Evolutionary conservation across 106 monocot genomes (phyloP), one percentile per base, ranked within the genome.

Genomic region (Allium sativum): DNA sequence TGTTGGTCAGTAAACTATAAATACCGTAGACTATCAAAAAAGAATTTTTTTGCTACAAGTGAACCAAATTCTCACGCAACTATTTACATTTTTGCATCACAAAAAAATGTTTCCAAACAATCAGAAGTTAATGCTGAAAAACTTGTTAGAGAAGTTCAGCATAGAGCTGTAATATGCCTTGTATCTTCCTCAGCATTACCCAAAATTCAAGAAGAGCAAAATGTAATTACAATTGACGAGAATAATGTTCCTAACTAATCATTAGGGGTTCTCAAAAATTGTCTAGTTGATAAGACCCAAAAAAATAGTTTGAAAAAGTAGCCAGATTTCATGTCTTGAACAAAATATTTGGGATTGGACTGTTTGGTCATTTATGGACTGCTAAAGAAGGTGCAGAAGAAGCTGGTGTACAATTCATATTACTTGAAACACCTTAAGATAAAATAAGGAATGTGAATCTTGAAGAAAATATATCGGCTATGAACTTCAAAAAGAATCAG

Each of bases 261-360:
- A 21, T 68, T 75, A 75, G 85, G 65, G 55, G 81, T 85, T 10
- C 74, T 85, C 40, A 78, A 66, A 65, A 72, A 62, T 55, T 78
- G 85, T 67, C 66, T 85, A 44, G 48, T 63, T 58, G 68, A 81
- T 13, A 85, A 85, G 42, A 56, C 76, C 51, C 59, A 75, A 81
- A 70, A 72, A 54, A 65, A 40, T 61, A 81, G 64, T 85, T 78
- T 45, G 81, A 85, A n/a, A 81, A 44, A 18, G 62, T 81, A 11
- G 78, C 81, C 41, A 74, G 80, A 50, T 74, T 56, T 18, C 59
- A 81, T 40, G 65, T 85, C 14, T 17, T 81, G 10, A 64, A 47
- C 40, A 81, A 78, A 69, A 81, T 85, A 18, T 85, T 85, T 62
- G 81, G 81, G 52, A 59, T 72, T 48, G 78, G 77, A 58, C 78